phyloP scores from a whole-genome alignment of 2,329 filamentous ascomycete species.

The Exophiala calicioides region DNA sequence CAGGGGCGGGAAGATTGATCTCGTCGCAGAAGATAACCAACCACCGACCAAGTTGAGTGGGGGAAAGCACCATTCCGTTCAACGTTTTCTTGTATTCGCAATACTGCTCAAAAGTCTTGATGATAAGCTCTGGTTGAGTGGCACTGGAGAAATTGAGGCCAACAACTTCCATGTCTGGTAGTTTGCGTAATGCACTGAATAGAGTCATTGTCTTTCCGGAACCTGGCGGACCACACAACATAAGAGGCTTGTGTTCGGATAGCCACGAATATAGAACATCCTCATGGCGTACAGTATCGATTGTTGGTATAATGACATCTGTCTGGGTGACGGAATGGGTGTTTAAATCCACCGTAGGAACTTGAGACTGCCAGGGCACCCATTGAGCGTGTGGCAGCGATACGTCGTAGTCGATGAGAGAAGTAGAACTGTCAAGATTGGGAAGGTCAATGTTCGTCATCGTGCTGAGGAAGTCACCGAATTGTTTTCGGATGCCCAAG shows the following conservation, averaged over 20 bases:
- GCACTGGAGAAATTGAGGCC: slow-evolving; percentile 99
- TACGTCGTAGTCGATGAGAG: slow-evolving; percentile 95
- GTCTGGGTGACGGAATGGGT: slow-evolving; percentile 98
- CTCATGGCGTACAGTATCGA: slow-evolving; percentile 96
- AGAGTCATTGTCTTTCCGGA: slow-evolving; percentile 99
- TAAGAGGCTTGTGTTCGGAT: slow-evolving; percentile 93
- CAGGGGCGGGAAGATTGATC: slow-evolving; percentile 96
- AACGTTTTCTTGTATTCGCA: slow-evolving; percentile 99
- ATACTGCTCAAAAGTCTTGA: slow-evolving; percentile 99
- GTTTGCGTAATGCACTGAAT: slow-evolving; percentile 93
- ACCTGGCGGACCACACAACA: slow-evolving; percentile 95
- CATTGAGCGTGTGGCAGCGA: slow-evolving; percentile 83
- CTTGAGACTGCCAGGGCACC: slow-evolving; percentile 91
- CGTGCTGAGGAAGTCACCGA: slow-evolving; percentile 80
- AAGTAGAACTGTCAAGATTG: slow-evolving; percentile 72
- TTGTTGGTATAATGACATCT: slow-evolving; percentile 95
- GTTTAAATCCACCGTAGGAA: slow-evolving; percentile 93
- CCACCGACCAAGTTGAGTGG: slow-evolving; percentile 96
- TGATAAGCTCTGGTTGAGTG: slow-evolving; percentile 92
- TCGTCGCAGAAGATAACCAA: slow-evolving; percentile 98
- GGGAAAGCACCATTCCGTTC: slow-evolving; percentile 92
- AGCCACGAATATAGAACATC: slow-evolving; percentile 99
- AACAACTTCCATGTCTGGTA: slow-evolving; percentile 98
- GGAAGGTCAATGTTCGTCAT: slow-evolving; percentile 86
- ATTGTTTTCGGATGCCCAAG: slow-evolving; percentile 79